These are phyloP conservation scores for Magnaporthiopsis rhizophila DNA, from an alignment of 2,329 filamentous ascomycete species.

Conservation along the genomic window DNA sequence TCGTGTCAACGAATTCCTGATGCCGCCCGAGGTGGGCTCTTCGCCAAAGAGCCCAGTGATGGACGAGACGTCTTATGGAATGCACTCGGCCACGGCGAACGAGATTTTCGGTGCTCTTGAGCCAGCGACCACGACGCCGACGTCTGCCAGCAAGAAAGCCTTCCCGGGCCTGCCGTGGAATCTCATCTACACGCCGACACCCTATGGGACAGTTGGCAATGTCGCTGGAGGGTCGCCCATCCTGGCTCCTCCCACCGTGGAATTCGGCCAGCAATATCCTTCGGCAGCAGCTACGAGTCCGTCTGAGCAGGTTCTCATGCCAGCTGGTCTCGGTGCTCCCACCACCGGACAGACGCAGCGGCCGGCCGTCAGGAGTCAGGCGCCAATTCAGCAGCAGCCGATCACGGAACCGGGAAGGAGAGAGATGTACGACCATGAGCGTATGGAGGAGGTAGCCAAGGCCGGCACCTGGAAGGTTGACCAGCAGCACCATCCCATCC, in stretches of 20 bases:
- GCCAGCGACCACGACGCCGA: conserved; percentile 24
- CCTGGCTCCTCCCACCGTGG: not conserved
- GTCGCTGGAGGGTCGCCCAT: not conserved
- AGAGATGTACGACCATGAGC: conserved; percentile 1
- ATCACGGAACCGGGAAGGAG: not conserved
- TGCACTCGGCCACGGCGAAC: conserved; percentile 43
- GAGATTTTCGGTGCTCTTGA: conserved; percentile 38
- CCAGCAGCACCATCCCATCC: not conserved
- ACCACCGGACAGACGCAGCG: not conserved
- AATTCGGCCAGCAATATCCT: conserved; percentile 4
- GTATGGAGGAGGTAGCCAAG: conserved; percentile 6
- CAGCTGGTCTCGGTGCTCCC: not conserved
- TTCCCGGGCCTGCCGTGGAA: conserved; percentile 42
- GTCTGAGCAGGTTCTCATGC: not conserved
- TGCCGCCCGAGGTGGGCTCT: conserved; percentile 28
- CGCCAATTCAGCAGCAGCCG: not conserved
- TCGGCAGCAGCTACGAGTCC: not conserved
- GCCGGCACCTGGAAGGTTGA: not conserved
- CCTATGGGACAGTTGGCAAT: not conserved
- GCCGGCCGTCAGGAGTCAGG: not conserved
- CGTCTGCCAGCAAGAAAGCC: conserved; percentile 25
- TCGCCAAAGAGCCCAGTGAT: conserved; percentile 11
- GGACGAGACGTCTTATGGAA: conserved; percentile 43
- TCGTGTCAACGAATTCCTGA: conserved; percentile 41
- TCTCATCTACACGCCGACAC: conserved; percentile 29